These are phyloP conservation scores for Penicillium sp. DNA, from an alignment of 2,329 filamentous ascomycete genomes.

Conservation along the genomic window DNA sequence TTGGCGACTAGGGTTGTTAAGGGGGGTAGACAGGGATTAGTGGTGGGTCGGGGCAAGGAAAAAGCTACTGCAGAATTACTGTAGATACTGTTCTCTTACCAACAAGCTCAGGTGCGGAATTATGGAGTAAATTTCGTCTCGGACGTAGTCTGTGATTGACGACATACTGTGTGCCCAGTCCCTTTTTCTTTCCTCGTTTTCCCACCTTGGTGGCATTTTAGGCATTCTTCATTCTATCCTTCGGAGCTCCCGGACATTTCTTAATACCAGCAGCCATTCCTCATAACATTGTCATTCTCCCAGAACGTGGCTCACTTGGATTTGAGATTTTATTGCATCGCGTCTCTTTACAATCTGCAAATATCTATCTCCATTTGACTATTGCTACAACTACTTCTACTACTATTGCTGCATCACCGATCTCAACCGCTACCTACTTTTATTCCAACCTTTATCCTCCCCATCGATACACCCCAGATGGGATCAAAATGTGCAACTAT, in stretches of 20 bases:
- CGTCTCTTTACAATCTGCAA: neutral
- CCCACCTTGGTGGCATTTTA: conserved; percentile 7
- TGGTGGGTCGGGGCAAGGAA: conserved; percentile 11
- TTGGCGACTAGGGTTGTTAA: conserved; percentile 13
- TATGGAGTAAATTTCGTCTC: conserved; percentile 16
- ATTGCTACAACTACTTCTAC: neutral
- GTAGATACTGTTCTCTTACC: conserved; percentile 20
- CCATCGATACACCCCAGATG: conserved; percentile 11
- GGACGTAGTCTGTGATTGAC: conserved; percentile 12
- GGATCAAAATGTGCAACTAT: conserved; percentile 59
- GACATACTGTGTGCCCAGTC: conserved; percentile 8
- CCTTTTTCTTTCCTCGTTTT: conserved; percentile 12
- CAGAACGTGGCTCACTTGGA: neutral
- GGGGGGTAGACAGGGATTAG: conserved; percentile 9
- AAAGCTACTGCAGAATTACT: conserved; percentile 19
- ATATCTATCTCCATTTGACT: neutral
- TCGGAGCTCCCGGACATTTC: neutral
- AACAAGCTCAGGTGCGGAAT: conserved; percentile 18
- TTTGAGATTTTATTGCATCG: conserved; percentile 1
- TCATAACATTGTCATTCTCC: neutral
- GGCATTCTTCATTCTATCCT: conserved; percentile 3
- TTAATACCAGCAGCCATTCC: neutral
- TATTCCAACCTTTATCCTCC: neutral
- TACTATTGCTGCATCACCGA: neutral
- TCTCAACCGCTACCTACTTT: neutral